A percentile compares a stretch with the other conserved stretches of the same genome.
Conservation (phyloP, 1,284 basidiomycete genomes). For the Psilocybe mexicana region DNA sequence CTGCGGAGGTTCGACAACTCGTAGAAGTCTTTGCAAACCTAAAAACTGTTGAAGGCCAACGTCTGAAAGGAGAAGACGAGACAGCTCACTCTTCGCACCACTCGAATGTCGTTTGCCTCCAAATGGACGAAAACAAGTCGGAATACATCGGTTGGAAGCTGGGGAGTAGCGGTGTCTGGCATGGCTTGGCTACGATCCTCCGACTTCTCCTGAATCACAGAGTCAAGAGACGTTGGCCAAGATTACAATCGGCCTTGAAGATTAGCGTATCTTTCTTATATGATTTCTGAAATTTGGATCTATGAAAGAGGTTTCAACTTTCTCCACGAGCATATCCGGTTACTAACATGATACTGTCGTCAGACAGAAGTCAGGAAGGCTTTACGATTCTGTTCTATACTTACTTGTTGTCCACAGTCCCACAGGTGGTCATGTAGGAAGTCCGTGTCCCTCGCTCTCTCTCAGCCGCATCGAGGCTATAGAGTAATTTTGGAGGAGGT, state of each 20-base stretch:
- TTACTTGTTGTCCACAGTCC: constrained; percentile 1
- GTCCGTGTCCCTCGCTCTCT: constrained; percentile 25
- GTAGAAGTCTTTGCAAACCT: constrained; percentile 51
- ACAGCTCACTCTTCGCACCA: constrained; percentile 35
- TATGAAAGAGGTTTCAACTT: neutral
- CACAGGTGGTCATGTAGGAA: constrained; percentile 7
- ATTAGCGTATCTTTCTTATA: neutral
- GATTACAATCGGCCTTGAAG: neutral
- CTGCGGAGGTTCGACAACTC: constrained; percentile 44
- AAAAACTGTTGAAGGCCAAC: neutral
- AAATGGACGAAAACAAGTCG: constrained; percentile 16
- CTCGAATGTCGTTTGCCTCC: constrained; percentile 28
- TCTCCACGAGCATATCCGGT: neutral
- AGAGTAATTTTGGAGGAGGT: constrained; percentile 7
- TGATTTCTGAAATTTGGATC: neutral
- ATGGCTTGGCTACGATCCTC: neutral
- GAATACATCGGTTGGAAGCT: constrained; percentile 19
- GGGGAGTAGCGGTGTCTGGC: neutral
- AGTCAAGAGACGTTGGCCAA: neutral
- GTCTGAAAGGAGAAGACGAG: neutral
- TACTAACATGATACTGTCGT: neutral
- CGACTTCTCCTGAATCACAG: too few relatives aligned
- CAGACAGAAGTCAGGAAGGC: neutral
- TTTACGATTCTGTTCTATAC: neutral
- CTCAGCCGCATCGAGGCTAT: constrained; percentile 10